Percentiles rank a stretch among this genome's conserved stretches.
phyloP scores from a whole-genome alignment of 176 grass and related monocot genomes.

The Rhynchospora pubera region DNA sequence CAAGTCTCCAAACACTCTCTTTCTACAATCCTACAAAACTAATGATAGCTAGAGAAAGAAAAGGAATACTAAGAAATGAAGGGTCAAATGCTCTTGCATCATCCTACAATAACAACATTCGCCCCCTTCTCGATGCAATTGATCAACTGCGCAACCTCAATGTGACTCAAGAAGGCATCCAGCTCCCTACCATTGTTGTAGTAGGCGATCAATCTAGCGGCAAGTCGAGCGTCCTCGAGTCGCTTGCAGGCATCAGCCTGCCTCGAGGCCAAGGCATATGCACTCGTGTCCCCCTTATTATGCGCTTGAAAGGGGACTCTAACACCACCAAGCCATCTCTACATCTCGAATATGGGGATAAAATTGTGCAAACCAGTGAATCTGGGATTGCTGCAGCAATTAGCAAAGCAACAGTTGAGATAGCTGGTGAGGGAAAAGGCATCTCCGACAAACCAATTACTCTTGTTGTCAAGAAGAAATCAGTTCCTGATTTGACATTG shows the following conservation, averaged over 20 bases:
- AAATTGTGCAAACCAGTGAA: background rate
- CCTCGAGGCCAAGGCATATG: conserved; percentile 36
- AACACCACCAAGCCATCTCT: background rate
- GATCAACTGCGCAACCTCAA: conserved; percentile 23
- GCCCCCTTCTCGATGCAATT: conserved; percentile 9
- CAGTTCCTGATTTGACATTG: conserved; percentile 22
- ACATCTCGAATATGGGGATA: conserved; percentile 17
- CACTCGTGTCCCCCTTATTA: conserved; percentile 30
- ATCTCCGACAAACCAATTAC: conserved; percentile 18
- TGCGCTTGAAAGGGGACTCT: conserved; percentile 23
- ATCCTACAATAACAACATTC: conserved; percentile 10
- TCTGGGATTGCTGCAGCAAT: background rate
- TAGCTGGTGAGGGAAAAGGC: conserved; percentile 18
- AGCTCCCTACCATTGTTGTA: conserved; percentile 34
- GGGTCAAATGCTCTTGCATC: conserved; percentile 26
- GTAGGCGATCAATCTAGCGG: conserved; percentile 33
- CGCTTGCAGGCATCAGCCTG: conserved; percentile 29
- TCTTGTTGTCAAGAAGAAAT: conserved; percentile 25
- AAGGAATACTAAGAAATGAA: background rate
- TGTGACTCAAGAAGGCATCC: conserved; percentile 29
- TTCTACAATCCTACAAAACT: too few species aligned
- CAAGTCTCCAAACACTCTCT: too few species aligned
- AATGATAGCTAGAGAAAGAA: too few species aligned
- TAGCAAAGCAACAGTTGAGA: background rate
- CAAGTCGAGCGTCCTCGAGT: conserved; percentile 34